Evolutionary conservation across 2,329 filamentous ascomycete species (phyloP), one percentile per base, ranked within the genome.

Genomic region (Cucurbitaria berberidis): DNA sequence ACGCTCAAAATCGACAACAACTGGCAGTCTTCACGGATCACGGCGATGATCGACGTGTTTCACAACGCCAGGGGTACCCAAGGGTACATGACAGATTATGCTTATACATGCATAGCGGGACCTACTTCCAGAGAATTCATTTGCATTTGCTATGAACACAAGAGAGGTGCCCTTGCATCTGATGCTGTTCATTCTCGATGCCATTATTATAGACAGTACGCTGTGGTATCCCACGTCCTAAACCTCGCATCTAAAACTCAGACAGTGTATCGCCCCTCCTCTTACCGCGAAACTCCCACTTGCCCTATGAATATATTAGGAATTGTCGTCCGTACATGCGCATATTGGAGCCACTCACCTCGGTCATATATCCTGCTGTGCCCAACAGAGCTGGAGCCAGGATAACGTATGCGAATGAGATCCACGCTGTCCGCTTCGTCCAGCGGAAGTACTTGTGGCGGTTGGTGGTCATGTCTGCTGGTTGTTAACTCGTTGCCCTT

Each of bases 371-470:
- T 53, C 86, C 91, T 51, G 90, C 71, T 71, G 87, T 87, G 41
- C 87, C 87, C 63, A 96, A 67, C 51, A 89, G 80, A 35, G 79
- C 76, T 7, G 95, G 95, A 38, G 97, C 84, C 48, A 88, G 79
- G 29, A 87, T 79, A 53, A 89, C 84, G 77, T 93, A 97, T 60
- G 88, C 81, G 73, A 97, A 86, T 4, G 88, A 87, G 69, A 97
- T 77, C 79, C 85, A 86, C 26, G 91, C 91, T 40, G 91, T 96
- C 70, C 89, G 84, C 46, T 86, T 84, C 30, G 89, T 98, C 91
- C 91, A 98, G 77, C 91, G 86, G 85, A 98, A 99, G 85, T 91
- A 96, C 80, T 91, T 91, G 85, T 93, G 89, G 63, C 95, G 89
- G 81, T 90, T 91, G 70, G 84, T 81, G 70, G 84, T 86, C 86